Percentiles rank a stretch among this genome's conserved stretches.
Evolutionary conservation across 225 moss, liverwort and hornwort genomes (phyloP).

Genomic region (Rhytidiadelphus loreus): DNA sequence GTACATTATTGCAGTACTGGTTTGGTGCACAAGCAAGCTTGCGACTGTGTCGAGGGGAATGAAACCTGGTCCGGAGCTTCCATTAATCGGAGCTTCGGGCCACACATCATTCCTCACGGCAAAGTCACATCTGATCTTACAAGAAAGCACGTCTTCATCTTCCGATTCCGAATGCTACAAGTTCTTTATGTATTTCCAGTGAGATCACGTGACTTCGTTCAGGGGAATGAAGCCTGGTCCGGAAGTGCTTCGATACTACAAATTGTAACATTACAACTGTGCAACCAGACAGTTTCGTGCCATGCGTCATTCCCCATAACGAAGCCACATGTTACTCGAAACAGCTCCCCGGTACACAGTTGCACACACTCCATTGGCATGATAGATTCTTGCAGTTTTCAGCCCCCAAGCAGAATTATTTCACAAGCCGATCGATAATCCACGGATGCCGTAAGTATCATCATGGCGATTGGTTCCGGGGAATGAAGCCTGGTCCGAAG

Average conservation of each 20-base stretch:
- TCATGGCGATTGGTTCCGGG: not conserved
- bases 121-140: not conserved
- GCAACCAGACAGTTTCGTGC: not conserved
- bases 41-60: constrained; percentile 26
- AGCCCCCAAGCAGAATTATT: too few relatives aligned
- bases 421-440: not conserved
- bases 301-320: constrained; percentile 27
- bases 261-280: not conserved
- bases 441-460: not conserved
- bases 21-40: not conserved
- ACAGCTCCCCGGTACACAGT: not conserved
- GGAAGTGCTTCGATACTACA: not conserved
- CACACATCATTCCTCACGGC: constrained; percentile 49
- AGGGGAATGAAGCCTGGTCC: constrained; percentile 48
- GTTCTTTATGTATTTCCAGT: too few relatives aligned
- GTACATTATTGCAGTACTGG: too few relatives aligned
- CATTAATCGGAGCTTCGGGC: constrained; percentile 11
- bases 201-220: not conserved
- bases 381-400: not conserved
- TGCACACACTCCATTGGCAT: not conserved
- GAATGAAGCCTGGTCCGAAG: constrained; percentile 22
- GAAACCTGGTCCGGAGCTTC: constrained; percentile 45
- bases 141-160: not conserved
- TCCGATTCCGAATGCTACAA: not conserved
- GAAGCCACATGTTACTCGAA: not conserved